These are phyloP conservation scores for Teunomyces atbi DNA, from an alignment of 805 yeast genomes.

Conservation along the genomic window DNA sequence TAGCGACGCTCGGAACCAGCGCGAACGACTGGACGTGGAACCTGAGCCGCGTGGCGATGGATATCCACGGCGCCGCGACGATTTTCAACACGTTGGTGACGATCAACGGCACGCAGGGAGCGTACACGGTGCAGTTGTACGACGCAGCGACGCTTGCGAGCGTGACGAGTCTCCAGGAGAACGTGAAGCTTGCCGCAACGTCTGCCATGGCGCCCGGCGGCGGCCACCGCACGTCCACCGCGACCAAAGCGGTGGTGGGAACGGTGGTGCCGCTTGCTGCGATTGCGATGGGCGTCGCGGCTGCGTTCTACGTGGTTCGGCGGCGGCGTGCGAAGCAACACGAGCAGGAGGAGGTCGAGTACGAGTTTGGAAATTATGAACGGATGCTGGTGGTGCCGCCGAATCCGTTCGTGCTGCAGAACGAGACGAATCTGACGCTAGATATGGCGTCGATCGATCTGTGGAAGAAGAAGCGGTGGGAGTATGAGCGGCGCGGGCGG, in stretches of 20 bases:
- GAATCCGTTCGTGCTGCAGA: conserved; percentile 6
- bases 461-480: conserved; percentile 52
- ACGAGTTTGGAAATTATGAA: conserved; percentile 31
- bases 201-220: conserved; percentile 27
- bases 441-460: conserved; percentile 51
- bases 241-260: conserved; percentile 34
- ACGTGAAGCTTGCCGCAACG: conserved; percentile 16
- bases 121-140: conserved; percentile 40
- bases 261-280: conserved; percentile 36
- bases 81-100: conserved; percentile 51
- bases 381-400: conserved; percentile 6
- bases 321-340: conserved; percentile 11
- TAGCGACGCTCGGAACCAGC: conserved; percentile 37
- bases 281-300: conserved; percentile 12
- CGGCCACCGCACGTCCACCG: conserved; percentile 19
- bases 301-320: conserved; percentile 15
- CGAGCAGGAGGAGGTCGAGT: conserved; percentile 24
- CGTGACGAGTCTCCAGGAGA: conserved; percentile 25
- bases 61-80: conserved; percentile 50
- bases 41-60: conserved; percentile 44
- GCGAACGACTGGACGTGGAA: conserved; percentile 42
- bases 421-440: conserved; percentile 35
- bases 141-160: conserved; percentile 35
- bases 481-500: conserved; percentile 19
- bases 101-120: conserved; percentile 22